A percentile compares a stretch with the other conserved stretches of the same genome.
These are phyloP conservation scores for Aleurites moluccanus DNA, from an alignment of 441 rosid genomes.

Conservation along the genomic window DNA sequence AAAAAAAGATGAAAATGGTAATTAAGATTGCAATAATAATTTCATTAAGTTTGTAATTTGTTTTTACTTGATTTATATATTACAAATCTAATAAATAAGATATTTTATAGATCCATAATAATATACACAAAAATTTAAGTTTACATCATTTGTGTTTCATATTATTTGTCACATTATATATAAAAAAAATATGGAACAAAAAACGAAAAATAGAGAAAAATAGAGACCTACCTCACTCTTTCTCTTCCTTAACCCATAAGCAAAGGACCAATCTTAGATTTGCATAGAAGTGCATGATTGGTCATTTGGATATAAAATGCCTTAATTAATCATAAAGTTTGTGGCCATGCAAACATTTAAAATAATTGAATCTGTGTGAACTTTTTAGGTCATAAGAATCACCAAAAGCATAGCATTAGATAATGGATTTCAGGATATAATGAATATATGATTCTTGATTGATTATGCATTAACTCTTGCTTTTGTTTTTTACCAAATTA, in stretches of 20 bases:
- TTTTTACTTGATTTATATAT: no score
- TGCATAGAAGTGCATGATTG: neutral
- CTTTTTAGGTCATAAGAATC: neutral
- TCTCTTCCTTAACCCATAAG: conserved; percentile 10
- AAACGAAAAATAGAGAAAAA: no score
- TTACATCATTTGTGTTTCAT: no score
- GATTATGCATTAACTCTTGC: neutral
- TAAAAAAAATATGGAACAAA: no score
- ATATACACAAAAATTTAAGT: no score
- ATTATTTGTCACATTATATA: no score
- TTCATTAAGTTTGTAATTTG: no score
- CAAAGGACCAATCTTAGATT: neutral
- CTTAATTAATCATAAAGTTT: neutral
- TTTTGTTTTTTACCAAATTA: conserved; percentile 8
- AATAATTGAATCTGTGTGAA: neutral
- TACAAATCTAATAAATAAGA: no score
- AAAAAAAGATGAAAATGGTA: no score
- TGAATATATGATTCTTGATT: no score
- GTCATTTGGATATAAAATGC: neutral
- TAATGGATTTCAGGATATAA: conserved; percentile 12
- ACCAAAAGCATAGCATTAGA: neutral
- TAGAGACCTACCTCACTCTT: neutral
- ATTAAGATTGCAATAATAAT: no score
- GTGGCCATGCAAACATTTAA: neutral
- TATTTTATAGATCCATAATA: no score